Percentiles rank a stretch among this genome's conserved stretches.
Evolutionary conservation across 1,284 basidiomycete species (phyloP).

Genomic region (Rhodotorula sp.): DNA sequence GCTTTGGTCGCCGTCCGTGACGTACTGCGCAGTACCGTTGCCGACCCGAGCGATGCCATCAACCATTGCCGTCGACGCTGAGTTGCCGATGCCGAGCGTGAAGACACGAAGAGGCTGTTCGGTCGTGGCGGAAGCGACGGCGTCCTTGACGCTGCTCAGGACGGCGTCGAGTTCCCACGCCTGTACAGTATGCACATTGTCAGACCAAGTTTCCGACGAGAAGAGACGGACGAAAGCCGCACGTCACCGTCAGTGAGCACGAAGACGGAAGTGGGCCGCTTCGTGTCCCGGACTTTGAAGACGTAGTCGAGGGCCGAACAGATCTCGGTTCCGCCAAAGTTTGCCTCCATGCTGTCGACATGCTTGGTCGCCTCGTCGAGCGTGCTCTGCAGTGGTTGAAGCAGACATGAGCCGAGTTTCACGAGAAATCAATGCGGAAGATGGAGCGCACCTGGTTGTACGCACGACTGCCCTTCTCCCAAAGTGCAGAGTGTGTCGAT

Average conservation of each 20-base stretch:
- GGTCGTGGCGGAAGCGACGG: not conserved
- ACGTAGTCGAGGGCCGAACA: constrained; percentile 33
- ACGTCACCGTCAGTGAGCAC: constrained; percentile 46
- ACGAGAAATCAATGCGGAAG: too few species aligned
- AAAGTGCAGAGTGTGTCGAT: constrained; percentile 4
- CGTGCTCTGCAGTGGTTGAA: constrained; percentile 12
- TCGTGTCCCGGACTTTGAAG: constrained; percentile 34
- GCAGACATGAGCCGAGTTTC: not conserved
- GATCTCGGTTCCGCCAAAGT: constrained; percentile 45
- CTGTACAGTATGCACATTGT: not conserved
- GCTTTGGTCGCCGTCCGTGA: constrained; percentile 23
- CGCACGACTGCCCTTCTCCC: constrained; percentile 11
- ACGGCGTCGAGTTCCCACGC: constrained; percentile 39
- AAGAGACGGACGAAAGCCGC: not conserved
- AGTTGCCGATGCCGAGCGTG: constrained; percentile 43
- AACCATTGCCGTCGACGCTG: constrained; percentile 28
- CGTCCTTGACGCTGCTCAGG: constrained; percentile 18
- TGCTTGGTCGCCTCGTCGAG: constrained; percentile 37
- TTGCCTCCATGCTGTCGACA: constrained; percentile 36
- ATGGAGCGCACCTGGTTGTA: constrained; percentile 25
- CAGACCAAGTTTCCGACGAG: not conserved
- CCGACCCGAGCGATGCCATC: constrained; percentile 32
- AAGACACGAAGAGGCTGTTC: constrained; percentile 40
- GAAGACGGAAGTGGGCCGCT: constrained; percentile 43
- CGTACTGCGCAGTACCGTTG: constrained; percentile 19